These are phyloP conservation scores for Citrus medica DNA, from an alignment of 345 rosid genomes.

Conservation along the genomic window DNA sequence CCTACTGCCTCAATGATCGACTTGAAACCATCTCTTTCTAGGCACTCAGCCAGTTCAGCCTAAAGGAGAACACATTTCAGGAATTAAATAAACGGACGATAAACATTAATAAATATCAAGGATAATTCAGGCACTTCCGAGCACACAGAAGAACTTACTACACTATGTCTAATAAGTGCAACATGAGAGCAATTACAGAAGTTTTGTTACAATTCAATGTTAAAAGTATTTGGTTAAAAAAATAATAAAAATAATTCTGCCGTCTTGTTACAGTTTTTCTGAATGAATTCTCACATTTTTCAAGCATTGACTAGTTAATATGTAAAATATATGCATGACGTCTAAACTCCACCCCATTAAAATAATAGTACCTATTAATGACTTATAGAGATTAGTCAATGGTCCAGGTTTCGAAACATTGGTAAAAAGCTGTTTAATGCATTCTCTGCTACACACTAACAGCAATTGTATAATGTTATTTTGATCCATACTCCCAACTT, in stretches of 20 bases:
- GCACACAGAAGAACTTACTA: no score
- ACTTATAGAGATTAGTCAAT: neutral
- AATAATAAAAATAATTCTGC: neutral
- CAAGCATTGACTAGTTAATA: neutral
- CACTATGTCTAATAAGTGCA: no score
- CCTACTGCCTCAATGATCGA: slow-evolving; percentile 74
- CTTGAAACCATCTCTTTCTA: slow-evolving; percentile 92
- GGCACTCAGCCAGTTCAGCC: slow-evolving; percentile 84
- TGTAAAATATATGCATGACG: neutral
- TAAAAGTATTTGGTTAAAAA: no score
- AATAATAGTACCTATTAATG: neutral
- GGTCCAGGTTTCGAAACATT: neutral
- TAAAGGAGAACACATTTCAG: slow-evolving; percentile 16
- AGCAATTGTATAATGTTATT: neutral
- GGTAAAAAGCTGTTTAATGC: neutral
- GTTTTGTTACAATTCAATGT: neutral
- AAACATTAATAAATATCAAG: neutral
- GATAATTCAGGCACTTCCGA: neutral
- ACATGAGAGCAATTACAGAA: no score
- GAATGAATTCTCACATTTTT: neutral
- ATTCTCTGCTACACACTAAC: neutral
- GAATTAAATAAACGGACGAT: neutral
- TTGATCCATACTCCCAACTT: neutral
- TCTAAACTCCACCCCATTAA: neutral
- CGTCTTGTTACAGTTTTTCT: neutral